Conservation (phyloP, 306 rosid species). For the Trifolium subterraneum region DNA sequence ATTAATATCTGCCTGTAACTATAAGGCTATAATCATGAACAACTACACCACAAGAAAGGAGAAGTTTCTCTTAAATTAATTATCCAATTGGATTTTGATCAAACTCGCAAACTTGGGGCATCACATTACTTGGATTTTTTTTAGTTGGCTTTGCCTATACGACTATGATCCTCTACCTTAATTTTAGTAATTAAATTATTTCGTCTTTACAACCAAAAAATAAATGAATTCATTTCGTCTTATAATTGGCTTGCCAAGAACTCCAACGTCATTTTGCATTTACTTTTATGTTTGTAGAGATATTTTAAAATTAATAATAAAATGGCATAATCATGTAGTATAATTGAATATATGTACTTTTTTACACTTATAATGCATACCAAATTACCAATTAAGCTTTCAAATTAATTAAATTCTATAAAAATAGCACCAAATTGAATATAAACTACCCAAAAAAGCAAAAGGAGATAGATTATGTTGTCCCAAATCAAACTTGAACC, state of each 20-base stretch:
- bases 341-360: too few relatives aligned
- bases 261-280: not conserved
- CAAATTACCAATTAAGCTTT: too few relatives aligned
- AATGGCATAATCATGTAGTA: too few relatives aligned
- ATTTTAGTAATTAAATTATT: not conserved
- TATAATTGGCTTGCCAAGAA: not conserved
- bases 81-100: not conserved
- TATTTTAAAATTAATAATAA: too few relatives aligned
- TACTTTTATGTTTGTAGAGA: not conserved
- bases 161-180: not conserved
- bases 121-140: not conserved
- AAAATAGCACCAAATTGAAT: too few relatives aligned
- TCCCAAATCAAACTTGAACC: not conserved
- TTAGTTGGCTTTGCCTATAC: not conserved
- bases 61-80: not conserved
- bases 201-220: not conserved
- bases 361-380: too few relatives aligned
- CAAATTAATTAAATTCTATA: too few relatives aligned
- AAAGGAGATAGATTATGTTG: not conserved
- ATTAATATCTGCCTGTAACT: not conserved
- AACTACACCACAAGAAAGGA: constrained; percentile 10
- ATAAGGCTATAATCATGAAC: not conserved
- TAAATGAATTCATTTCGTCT: not conserved
- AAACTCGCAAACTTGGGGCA: not conserved
- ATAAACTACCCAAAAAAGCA: not conserved